phyloP scores from a whole-genome alignment of 1,284 basidiomycete genomes.

The Cutaneotrichosporon cutaneum region DNA sequence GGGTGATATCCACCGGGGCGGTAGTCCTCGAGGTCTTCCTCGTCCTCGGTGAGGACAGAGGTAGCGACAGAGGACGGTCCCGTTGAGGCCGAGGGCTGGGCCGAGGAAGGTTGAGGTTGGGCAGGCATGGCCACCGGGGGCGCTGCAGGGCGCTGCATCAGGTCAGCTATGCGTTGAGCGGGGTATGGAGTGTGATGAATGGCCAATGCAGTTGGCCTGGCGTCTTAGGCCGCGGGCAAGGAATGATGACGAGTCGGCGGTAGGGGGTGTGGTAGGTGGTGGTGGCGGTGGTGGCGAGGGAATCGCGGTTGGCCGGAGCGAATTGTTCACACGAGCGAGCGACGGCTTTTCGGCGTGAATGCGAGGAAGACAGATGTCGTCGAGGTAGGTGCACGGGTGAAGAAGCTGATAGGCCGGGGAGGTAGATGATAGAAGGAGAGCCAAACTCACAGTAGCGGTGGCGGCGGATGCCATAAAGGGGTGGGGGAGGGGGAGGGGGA shows the following conservation, averaged over 20 bases:
- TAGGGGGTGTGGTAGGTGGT: not conserved
- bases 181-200: not conserved
- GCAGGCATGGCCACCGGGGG: conserved; percentile 20
- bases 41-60: conserved; percentile 53
- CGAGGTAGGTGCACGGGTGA: not conserved
- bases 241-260: conserved; percentile 1
- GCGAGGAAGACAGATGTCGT: not conserved
- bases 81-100: conserved; percentile 26
- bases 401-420: not conserved
- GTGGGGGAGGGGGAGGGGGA: not conserved
- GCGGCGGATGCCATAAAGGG: conserved; percentile 3
- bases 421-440: not conserved
- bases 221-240: not conserved
- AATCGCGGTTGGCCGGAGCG: conserved; percentile 2
- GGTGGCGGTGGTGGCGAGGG: not conserved
- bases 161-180: not conserved
- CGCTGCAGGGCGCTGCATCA: conserved; percentile 5
- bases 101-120: conserved; percentile 17
- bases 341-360: not conserved
- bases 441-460: conserved; percentile 4
- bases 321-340: conserved; percentile 18
- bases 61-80: conserved; percentile 40
- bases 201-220: not conserved
- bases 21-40: conserved; percentile 63
- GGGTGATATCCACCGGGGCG: conserved; percentile 92